Evolutionary conservation across 495 filamentous ascomycete genomes (phyloP).

Genomic region (Lasiosphaeria miniovina): DNA sequence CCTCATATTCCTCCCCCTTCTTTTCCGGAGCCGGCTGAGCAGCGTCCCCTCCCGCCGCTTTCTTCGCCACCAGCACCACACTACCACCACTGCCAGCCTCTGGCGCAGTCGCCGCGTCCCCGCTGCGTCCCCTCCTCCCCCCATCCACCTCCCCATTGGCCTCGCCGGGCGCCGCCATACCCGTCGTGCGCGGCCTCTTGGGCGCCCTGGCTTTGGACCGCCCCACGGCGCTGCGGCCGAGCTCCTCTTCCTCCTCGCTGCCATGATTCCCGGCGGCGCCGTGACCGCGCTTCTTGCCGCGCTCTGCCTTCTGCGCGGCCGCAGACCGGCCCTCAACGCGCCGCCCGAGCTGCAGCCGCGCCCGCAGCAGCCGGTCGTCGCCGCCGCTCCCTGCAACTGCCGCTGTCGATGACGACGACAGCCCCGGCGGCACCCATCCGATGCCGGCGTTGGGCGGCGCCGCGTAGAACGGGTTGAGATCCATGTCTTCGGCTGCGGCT

Average conservation of each 20-base stretch:
- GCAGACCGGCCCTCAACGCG: not conserved
- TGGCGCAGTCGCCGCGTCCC: not conserved
- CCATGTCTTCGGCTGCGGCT: constrained; percentile 15
- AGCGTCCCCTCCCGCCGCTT: not conserved
- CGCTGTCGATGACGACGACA: not conserved
- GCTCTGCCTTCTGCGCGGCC: constrained; percentile 4
- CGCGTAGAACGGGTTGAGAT: constrained; percentile 25
- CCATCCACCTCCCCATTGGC: constrained; percentile 3
- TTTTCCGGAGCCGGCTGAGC: not conserved
- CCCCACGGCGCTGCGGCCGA: constrained; percentile 56
- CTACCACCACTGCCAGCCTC: not conserved
- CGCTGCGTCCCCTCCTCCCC: not conserved
- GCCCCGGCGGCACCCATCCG: constrained; percentile 21
- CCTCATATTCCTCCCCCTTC: constrained; percentile 16
- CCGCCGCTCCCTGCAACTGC: constrained; percentile 10
- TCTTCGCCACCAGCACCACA: not conserved
- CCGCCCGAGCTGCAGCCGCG: constrained; percentile 29
- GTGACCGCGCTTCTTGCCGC: constrained; percentile 13
- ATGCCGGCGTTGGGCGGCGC: constrained; percentile 39
- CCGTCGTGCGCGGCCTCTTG: not conserved
- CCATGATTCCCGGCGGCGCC: constrained; percentile 10
- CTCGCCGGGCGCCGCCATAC: not conserved
- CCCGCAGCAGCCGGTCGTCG: constrained; percentile 27
- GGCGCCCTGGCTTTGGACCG: constrained; percentile 32
- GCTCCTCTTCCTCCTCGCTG: constrained; percentile 56